Evolutionary conservation across 805 yeast genomes (phyloP), one percentile per base, ranked within the genome.

Genomic region (Zygotorulaspora chibaensis): DNA sequence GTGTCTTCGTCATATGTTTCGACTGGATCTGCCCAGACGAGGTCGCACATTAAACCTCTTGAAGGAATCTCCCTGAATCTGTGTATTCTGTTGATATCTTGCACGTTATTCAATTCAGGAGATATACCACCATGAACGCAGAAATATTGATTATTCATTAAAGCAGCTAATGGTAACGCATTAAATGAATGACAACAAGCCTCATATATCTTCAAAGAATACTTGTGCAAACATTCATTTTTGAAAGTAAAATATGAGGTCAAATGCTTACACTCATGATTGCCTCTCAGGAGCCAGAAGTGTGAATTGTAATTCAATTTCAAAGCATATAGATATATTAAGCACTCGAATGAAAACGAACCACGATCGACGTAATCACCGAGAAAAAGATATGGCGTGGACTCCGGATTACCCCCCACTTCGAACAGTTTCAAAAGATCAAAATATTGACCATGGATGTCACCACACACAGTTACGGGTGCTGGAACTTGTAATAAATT

Each of bases 301-400:
- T 85, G 78, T 20, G 70, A 65, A 6, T 91, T 91, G 63, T 79
- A 84, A 58, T 79, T 83, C 57, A 89, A 71, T 64, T 91, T 91
- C 59, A 89, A 68, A 3, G 95, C 68, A 72, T 87, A 89, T 44
- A 91, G 66, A 55, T 85, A 83, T 35, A 91, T 63, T 38, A 85
- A 67, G 59, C 87, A 81, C 65, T 91, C 99, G 50, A 88, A 78
- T 11, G 96, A 85, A 61, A 86, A 90, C 17, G 86, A 79, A 3
- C 99, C 99, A 53, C 99, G 75, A 68, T 91, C 99, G 16, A 91
- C 97, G 62, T 90, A 91, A 67, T 91, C 98, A 12, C 98, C 97
- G 45, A 90, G 68, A 58, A 91, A 90, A 43, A 90, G 70, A 63
- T 87, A 91, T 15, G 85, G 75, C 1, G 95, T 83, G n/a, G 61